These are phyloP conservation scores for Trametes coccinea DNA, from an alignment of 768 basidiomycete genomes.

Conservation along the genomic window DNA sequence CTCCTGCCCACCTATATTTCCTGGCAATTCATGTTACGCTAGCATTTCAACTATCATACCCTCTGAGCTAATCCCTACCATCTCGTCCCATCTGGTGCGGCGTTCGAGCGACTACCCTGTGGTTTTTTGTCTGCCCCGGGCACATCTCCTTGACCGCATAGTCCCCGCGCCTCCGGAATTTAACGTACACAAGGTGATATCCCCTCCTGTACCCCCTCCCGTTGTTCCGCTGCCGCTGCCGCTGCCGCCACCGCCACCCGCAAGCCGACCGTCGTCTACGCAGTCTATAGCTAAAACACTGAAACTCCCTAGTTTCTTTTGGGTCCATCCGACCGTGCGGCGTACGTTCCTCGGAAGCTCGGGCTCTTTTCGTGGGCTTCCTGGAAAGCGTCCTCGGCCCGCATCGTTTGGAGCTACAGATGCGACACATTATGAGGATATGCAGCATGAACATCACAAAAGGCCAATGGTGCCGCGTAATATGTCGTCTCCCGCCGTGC, in stretches of 20 bases:
- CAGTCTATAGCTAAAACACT: conserved; percentile 7
- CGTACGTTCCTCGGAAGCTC: conserved; percentile 10
- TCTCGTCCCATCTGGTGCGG: conserved; percentile 39
- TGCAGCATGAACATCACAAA: neutral
- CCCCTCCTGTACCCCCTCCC: neutral
- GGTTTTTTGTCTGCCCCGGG: conserved; percentile 38
- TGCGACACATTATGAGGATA: neutral
- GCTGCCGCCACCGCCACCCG: neutral
- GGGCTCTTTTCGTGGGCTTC: neutral
- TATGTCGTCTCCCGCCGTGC: neutral
- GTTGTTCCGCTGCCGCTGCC: neutral
- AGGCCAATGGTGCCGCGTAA: conserved; percentile 1
- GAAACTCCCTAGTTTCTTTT: conserved; percentile 18
- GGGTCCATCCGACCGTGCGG: conserved; percentile 17
- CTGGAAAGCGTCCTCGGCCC: conserved; percentile 13
- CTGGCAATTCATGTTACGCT: neutral
- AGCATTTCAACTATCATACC: conserved; percentile 63
- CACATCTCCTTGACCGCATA: conserved; percentile 36
- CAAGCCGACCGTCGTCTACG: neutral
- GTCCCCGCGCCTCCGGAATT: neutral
- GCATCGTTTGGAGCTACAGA: conserved; percentile 5
- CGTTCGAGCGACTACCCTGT: conserved; percentile 23
- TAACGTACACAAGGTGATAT: neutral
- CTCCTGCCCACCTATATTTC: neutral
- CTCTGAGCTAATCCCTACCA: conserved; percentile 43